These are phyloP conservation scores for Pogostemon cablin DNA, from an alignment of 257 asterid species.

Conservation along the genomic window DNA sequence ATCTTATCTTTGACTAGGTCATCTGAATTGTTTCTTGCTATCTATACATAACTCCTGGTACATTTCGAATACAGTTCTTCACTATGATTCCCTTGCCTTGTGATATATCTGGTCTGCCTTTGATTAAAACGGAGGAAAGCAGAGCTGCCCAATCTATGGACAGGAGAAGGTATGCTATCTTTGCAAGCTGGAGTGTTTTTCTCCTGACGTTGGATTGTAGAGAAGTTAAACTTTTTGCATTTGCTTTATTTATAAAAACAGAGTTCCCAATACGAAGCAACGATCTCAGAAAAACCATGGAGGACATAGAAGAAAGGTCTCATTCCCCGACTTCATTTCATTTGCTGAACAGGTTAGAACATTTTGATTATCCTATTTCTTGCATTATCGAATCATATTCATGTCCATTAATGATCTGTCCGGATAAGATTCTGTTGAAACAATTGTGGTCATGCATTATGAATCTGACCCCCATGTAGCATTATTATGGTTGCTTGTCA, in stretches of 20 bases:
- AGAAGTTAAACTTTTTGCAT: neutral
- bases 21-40: neutral
- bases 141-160: slow-evolving; percentile 39
- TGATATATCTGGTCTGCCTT: slow-evolving; percentile 50
- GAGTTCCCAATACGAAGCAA: slow-evolving; percentile 37
- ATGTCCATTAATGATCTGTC: too few relatives aligned
- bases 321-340: slow-evolving; percentile 46
- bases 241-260: slow-evolving; percentile 26
- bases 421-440: too few relatives aligned
- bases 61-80: slow-evolving; percentile 58
- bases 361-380: slow-evolving; percentile 4
- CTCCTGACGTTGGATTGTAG: neutral
- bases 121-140: slow-evolving; percentile 37
- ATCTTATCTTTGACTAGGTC: too few relatives aligned
- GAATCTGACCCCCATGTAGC: too few relatives aligned
- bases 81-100: slow-evolving; percentile 62
- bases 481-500: neutral
- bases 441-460: too few relatives aligned
- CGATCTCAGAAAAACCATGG: slow-evolving; percentile 36
- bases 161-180: slow-evolving; percentile 50
- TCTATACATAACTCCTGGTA: neutral
- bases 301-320: slow-evolving; percentile 53
- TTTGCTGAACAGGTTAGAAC: slow-evolving; percentile 49
- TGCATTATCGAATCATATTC: neutral
- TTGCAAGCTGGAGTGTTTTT: neutral